Base-by-base conservation (phyloP, 371 early-diverging fungal species). In the Lichtheimia ornata region DNA sequence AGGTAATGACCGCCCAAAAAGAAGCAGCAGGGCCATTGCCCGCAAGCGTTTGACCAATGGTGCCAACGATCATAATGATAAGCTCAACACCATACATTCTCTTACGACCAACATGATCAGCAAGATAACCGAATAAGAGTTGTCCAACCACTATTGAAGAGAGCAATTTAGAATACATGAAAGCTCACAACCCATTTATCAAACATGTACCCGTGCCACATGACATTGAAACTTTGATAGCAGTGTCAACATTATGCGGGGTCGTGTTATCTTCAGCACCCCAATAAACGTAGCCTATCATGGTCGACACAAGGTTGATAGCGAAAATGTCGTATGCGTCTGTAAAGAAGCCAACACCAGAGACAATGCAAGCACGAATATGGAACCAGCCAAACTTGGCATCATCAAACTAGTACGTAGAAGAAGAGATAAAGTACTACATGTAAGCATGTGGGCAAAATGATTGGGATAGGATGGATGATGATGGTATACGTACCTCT, bases 281-380 rank as follows among this genome's bases (percentile, higher is more conserved):
- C 59, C 73, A 90, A 74, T 90, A 93, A 4, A 88, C 83, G 57
- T 79, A 86, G 28, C 87, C 89, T 63, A 94, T 71, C 87, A 91
- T 91, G 13, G 88, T 72, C 2, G 93, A 83, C 41, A 89, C 91
- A 60, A 93, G 70, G 60, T 88, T 88, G 72, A 94, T 93, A 52
- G 90, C 88, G 61, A 94, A 96, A 49, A 92, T 84, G 84, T 96
- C 94, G 70, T 94, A 93, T 20, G 93, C 87, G 69, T 94, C 94
- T 11, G 94, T 93, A 69, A 91, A 92, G 82, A 93, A 94, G 55
- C 96, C 94, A 50, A 89, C 80, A 62, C 96, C 96, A 14, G 94
- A 87, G 22, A 94, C 92, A 52, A 94, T 70, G 77, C 91, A 89
- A 49, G 96, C 89, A 45, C 91, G 87, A 45, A 95, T 67, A 71